Percentiles rank a stretch among this genome's conserved stretches.
Evolutionary conservation across 257 asterid genomes (phyloP).

Genomic region (Lycium ferocissimum): DNA sequence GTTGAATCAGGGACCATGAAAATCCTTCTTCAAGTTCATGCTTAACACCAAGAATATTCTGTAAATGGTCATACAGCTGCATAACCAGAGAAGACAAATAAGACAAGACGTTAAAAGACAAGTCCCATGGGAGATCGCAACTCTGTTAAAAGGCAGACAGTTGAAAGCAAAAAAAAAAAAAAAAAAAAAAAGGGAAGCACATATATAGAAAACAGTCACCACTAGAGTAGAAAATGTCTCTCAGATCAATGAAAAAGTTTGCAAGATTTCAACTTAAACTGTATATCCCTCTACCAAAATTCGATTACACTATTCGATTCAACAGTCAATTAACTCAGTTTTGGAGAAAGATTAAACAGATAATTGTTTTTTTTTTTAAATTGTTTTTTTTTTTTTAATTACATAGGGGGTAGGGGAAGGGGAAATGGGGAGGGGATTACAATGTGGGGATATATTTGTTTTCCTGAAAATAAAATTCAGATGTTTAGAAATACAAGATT

Average conservation of each 20-base stretch:
- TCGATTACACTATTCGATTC: neutral
- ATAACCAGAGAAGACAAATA: constrained; percentile 12
- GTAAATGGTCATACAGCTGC: constrained; percentile 78
- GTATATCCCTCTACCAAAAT: neutral
- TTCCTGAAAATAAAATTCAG: neutral
- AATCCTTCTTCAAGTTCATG: constrained; percentile 40
- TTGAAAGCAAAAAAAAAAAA: neutral
- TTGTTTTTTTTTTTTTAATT: too few relatives aligned
- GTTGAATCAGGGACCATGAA: constrained; percentile 57
- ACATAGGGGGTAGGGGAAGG: too few relatives aligned
- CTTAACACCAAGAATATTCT: constrained; percentile 83
- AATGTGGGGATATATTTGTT: neutral
- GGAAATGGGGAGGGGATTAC: too few relatives aligned
- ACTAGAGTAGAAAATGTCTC: neutral
- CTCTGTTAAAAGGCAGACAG: neutral
- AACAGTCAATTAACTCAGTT: constrained; percentile 5
- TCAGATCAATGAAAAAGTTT: neutral
- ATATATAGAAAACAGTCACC: constrained; percentile 17
- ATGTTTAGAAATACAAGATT: neutral
- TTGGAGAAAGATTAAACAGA: neutral
- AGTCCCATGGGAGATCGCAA: neutral
- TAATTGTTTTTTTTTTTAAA: neutral
- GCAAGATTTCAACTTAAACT: neutral
- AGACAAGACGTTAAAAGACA: constrained; percentile 9
- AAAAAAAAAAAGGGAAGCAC: neutral